These are phyloP conservation scores for Camellia lanceoleosa DNA, from an alignment of 148 eudicot genomes.

Conservation along the genomic window DNA sequence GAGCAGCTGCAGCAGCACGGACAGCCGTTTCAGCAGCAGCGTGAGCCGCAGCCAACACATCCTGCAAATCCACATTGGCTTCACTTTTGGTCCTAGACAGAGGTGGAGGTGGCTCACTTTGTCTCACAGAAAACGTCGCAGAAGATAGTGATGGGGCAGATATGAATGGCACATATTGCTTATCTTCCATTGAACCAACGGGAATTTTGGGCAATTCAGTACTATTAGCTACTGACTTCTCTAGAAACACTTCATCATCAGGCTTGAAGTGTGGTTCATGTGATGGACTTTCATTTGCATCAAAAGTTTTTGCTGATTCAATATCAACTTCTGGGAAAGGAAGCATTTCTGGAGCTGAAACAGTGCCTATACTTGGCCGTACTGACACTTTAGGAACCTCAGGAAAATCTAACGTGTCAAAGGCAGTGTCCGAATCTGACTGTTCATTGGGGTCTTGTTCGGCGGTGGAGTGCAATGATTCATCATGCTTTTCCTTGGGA, in stretches of 20 bases:
- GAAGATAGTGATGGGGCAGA: constrained; percentile 48
- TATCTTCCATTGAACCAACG: constrained; percentile 1
- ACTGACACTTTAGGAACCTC: constrained; percentile 73
- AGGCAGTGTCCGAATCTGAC: constrained; percentile 56
- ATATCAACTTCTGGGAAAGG: constrained; percentile 50
- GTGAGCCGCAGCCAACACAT: constrained; percentile 77
- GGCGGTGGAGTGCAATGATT: constrained; percentile 34
- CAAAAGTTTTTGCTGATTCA: constrained; percentile 27
- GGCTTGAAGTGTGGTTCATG: constrained; percentile 16
- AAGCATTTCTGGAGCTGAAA: constrained; percentile 42
- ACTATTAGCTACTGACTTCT: not conserved
- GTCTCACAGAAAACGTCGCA: constrained; percentile 15
- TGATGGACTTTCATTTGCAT: constrained; percentile 16
- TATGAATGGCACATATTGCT: constrained; percentile 55
- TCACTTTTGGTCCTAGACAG: constrained; percentile 31
- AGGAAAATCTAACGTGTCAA: constrained; percentile 63
- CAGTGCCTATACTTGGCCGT: constrained; percentile 34
- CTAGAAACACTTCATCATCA: not conserved
- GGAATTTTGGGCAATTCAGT: constrained; percentile 7
- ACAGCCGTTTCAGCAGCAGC: constrained; percentile 91
- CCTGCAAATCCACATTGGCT: constrained; percentile 50
- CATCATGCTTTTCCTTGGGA: constrained; percentile 57
- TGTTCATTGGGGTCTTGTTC: constrained; percentile 37
- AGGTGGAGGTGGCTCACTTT: constrained; percentile 26
- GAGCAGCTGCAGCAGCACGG: constrained; percentile 83